Conservation (phyloP, 192 early-diverging fungal species). For the Dimargaris verticillata region DNA sequence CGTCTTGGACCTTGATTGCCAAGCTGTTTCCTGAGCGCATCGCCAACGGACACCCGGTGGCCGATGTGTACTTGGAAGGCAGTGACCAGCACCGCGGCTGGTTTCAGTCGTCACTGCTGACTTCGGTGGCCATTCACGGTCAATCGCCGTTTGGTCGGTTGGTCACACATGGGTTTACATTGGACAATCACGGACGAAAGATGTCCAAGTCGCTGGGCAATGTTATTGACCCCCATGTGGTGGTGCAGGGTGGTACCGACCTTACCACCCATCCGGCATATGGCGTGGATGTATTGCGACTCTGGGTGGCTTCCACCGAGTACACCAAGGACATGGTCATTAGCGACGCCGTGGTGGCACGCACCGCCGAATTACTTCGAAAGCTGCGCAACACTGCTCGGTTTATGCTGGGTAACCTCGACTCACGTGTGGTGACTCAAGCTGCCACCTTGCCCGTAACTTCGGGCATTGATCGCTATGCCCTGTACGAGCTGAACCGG, state of each 20-base stretch:
- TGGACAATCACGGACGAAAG: constrained; percentile 62
- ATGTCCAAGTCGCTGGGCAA: constrained; percentile 78
- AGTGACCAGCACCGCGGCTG: constrained; percentile 73
- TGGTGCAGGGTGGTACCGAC: constrained; percentile 58
- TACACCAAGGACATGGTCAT: constrained; percentile 58
- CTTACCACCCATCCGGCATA: constrained; percentile 49
- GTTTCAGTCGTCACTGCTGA: constrained; percentile 70
- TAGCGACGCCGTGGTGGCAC: constrained; percentile 42
- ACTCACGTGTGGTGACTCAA: constrained; percentile 26
- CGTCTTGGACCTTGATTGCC: constrained; percentile 52
- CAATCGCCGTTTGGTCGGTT: constrained; percentile 49
- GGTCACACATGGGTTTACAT: constrained; percentile 67
- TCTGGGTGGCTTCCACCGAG: constrained; percentile 59
- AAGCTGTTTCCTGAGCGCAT: not conserved
- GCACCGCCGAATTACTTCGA: constrained; percentile 46
- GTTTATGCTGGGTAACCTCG: constrained; percentile 61
- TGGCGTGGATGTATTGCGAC: constrained; percentile 54
- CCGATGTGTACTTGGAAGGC: constrained; percentile 61
- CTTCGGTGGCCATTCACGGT: constrained; percentile 46
- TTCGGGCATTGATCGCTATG: not conserved
- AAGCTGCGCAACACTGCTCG: constrained; percentile 59
- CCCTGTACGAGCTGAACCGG: constrained; percentile 47
- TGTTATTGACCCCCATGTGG: constrained; percentile 39
- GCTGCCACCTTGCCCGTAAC: not conserved
- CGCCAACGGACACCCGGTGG: constrained; percentile 15